Conservation (phyloP, 2,329 filamentous ascomycete species). For the Paradendryphiella salina region DNA sequence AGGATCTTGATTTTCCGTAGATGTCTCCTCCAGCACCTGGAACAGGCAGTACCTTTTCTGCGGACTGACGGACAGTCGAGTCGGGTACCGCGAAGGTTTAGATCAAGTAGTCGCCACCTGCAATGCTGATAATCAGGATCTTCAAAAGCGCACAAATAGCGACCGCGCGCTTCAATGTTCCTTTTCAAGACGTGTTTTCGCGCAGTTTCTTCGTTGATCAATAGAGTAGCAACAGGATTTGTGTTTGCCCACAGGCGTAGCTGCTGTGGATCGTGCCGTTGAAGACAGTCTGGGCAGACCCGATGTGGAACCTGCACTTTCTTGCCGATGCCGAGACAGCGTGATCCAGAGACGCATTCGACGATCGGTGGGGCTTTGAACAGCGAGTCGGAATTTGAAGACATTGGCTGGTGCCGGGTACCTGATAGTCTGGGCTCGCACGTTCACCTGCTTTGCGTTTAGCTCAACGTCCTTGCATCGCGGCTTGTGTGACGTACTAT, state of each 20-base stretch:
- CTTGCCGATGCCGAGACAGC: conserved; percentile 36
- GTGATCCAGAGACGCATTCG: conserved; percentile 25
- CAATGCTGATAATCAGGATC: conserved; percentile 33
- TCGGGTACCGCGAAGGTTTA: conserved; percentile 32
- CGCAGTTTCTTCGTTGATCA: conserved; percentile 26
- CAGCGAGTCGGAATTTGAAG: conserved; percentile 13
- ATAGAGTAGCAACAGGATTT: conserved; percentile 16
- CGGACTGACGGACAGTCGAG: conserved; percentile 24
- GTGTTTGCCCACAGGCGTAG: conserved; percentile 25
- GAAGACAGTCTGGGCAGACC: conserved; percentile 31
- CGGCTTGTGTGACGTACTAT: conserved; percentile 12
- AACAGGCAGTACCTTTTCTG: conserved; percentile 29
- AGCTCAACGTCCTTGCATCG: conserved; percentile 27
- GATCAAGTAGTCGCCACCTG: conserved; percentile 31
- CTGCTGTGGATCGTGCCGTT: conserved; percentile 31
- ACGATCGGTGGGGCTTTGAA: conserved; percentile 35
- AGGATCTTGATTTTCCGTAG: conserved; percentile 29
- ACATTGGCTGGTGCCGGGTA: conserved; percentile 25
- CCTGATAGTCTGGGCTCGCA: conserved; percentile 16
- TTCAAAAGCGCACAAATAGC: conserved; percentile 29
- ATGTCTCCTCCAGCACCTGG: conserved; percentile 30
- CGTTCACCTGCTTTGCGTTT: conserved; percentile 18
- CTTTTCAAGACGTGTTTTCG: conserved; percentile 26
- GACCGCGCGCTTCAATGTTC: conserved; percentile 30
- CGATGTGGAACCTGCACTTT: conserved; percentile 26